A percentile compares a stretch with the other conserved stretches of the same genome.
phyloP scores from a whole-genome alignment of 1,284 basidiomycete genomes.

The Wolfiporia cocos region DNA sequence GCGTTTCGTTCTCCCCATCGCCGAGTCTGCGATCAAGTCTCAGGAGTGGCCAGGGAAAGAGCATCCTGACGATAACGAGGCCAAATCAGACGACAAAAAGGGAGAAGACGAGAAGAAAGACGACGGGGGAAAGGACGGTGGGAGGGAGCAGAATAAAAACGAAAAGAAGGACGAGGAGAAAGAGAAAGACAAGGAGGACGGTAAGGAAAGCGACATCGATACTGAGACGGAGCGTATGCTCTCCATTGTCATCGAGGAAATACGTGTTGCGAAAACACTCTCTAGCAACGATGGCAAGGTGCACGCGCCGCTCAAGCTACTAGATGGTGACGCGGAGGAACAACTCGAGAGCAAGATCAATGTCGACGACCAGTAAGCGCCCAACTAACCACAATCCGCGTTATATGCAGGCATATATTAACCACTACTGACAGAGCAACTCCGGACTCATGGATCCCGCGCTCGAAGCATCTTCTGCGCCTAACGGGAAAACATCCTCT shows the following conservation, averaged over 20 bases:
- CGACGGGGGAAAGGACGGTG: not conserved
- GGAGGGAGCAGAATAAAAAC: not conserved
- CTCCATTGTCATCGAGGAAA: conserved; percentile 10
- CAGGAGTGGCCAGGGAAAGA: conserved; percentile 14
- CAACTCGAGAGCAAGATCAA: conserved; percentile 17
- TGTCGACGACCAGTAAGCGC: conserved; percentile 19
- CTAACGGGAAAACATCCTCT: conserved; percentile 18
- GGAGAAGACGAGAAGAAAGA: not conserved
- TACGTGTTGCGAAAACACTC: conserved; percentile 10
- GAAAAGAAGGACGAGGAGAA: conserved; percentile 1
- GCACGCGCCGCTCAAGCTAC: conserved; percentile 11
- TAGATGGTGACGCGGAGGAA: conserved; percentile 13
- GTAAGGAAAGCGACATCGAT: not conserved
- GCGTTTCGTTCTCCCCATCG: conserved; percentile 17
- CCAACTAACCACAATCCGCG: not conserved
- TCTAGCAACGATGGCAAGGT: conserved; percentile 13
- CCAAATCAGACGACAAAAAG: not conserved
- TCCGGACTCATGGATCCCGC: conserved; percentile 21
- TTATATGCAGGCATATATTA: not conserved
- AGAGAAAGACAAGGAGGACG: not conserved
- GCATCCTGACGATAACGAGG: not conserved
- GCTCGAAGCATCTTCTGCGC: conserved; percentile 16
- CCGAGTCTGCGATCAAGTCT: conserved; percentile 14
- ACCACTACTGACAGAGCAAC: conserved; percentile 7
- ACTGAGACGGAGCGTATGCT: conserved; percentile 1